Evolutionary conservation across 768 basidiomycete species (phyloP).

Genomic region (Suillus subalutaceus): DNA sequence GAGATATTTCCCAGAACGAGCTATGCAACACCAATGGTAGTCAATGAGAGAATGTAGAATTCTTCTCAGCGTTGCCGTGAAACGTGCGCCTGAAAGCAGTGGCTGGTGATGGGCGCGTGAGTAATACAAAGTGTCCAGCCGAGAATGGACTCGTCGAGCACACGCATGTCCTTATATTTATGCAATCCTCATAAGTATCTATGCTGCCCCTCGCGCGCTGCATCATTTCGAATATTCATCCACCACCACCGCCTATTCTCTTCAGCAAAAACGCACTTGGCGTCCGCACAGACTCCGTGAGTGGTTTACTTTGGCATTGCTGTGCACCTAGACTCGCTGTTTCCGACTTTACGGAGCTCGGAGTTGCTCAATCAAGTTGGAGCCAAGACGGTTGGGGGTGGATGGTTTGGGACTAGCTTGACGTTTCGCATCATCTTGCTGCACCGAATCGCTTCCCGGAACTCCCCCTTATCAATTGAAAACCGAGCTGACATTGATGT

Average conservation of each 20-base stretch:
- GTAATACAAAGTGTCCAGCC: background rate
- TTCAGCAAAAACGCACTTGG: conserved; percentile 17
- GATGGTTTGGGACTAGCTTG: conserved; percentile 5
- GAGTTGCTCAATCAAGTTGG: conserved; percentile 9
- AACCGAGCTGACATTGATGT: conserved; percentile 5
- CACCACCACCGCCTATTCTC: conserved; percentile 10
- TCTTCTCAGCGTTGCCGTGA: conserved; percentile 17
- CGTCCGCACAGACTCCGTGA: conserved; percentile 21
- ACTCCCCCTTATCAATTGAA: conserved; percentile 7
- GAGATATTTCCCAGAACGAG: conserved; percentile 9
- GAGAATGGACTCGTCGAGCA: background rate
- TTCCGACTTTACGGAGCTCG: background rate
- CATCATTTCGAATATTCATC: conserved; percentile 8
- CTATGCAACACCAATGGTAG: conserved; percentile 2
- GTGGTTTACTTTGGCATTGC: conserved; percentile 8
- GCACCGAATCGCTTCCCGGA: conserved; percentile 5
- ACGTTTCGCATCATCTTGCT: conserved; percentile 2
- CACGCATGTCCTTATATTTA: conserved; percentile 4
- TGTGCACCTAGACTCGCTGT: background rate
- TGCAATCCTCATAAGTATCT: background rate
- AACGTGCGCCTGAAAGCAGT: conserved; percentile 9
- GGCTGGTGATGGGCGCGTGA: conserved; percentile 15
- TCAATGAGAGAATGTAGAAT: conserved; percentile 19
- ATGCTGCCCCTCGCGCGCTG: conserved; percentile 15
- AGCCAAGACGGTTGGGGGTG: background rate